Evolutionary conservation across 345 rosid genomes (phyloP).

Genomic region (Eucalyptus shirleyi): DNA sequence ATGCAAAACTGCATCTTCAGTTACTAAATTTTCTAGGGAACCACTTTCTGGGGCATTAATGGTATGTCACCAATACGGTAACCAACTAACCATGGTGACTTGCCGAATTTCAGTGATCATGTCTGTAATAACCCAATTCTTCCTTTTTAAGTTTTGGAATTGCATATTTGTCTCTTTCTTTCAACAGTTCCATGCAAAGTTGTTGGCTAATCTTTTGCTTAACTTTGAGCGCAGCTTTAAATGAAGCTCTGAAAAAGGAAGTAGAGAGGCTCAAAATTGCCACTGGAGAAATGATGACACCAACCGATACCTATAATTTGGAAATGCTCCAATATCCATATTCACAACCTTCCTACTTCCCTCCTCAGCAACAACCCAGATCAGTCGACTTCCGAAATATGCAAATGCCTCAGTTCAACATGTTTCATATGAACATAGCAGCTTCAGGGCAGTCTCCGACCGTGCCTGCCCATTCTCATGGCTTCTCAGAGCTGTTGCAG

Average conservation of each 20-base stretch:
- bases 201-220: not conserved
- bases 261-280: constrained; percentile 69
- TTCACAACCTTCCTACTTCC: constrained; percentile 29
- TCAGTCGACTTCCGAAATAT: constrained; percentile 19
- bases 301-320: constrained; percentile 45
- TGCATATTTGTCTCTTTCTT: not conserved
- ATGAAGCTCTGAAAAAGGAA: constrained; percentile 83
- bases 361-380: constrained; percentile 28
- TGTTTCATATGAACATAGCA: constrained; percentile 25
- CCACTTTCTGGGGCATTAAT: not conserved
- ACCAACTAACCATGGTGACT: not conserved
- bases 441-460: constrained; percentile 18
- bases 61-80: not conserved
- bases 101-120: not conserved
- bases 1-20: not conserved
- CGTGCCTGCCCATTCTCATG: constrained; percentile 14
- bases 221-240: constrained; percentile 37
- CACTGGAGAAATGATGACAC: constrained; percentile 61
- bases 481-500: constrained; percentile 49
- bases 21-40: not conserved
- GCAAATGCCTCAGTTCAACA: constrained; percentile 41
- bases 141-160: not conserved
- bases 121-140: not conserved
- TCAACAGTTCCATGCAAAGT: not conserved
- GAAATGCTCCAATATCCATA: constrained; percentile 61